phyloP scores from a whole-genome alignment of 768 basidiomycete genomes.

The Hygrophorus pudorinus region DNA sequence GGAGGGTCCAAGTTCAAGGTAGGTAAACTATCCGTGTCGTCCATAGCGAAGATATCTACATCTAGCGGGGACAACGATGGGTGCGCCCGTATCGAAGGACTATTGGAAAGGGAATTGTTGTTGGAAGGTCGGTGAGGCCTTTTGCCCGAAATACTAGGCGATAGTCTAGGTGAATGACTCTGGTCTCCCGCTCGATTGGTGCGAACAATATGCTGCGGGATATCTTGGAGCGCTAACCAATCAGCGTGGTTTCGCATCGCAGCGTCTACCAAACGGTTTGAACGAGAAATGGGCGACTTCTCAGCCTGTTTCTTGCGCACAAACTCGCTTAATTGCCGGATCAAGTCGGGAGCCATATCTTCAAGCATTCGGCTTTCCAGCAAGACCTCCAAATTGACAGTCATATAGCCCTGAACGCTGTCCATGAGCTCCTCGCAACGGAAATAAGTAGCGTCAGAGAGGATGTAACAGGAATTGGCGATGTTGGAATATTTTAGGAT shows the following conservation, averaged over 20 bases:
- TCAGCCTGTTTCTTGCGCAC: slow-evolving; percentile 48
- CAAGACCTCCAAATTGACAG: slow-evolving; percentile 77
- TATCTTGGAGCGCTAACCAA: slow-evolving; percentile 65
- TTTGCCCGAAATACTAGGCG: slow-evolving; percentile 4
- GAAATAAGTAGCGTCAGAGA: slow-evolving; percentile 74
- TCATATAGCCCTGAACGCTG: slow-evolving; percentile 70
- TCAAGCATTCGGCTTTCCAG: slow-evolving; percentile 77
- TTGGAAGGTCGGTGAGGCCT: slow-evolving; percentile 8
- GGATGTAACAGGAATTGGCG: slow-evolving; percentile 70
- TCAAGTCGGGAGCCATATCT: slow-evolving; percentile 52
- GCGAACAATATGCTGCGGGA: slow-evolving; percentile 46
- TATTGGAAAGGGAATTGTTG: slow-evolving; percentile 8
- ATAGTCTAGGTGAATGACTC: slow-evolving; percentile 11
- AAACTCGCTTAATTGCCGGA: slow-evolving; percentile 57
- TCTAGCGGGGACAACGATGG: slow-evolving; percentile 25
- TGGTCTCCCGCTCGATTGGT: slow-evolving; percentile 14
- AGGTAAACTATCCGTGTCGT: slow-evolving; percentile 46
- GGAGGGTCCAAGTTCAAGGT: slow-evolving; percentile 13
- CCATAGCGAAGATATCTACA: slow-evolving; percentile 80
- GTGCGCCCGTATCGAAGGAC: slow-evolving; percentile 14
- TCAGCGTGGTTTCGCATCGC: slow-evolving; percentile 53
- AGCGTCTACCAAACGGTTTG: slow-evolving; percentile 36
- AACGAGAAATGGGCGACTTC: slow-evolving; percentile 60
- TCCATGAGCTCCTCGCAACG: slow-evolving; percentile 59
- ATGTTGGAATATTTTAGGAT: slow-evolving; percentile 59